Percentiles rank a stretch among this genome's conserved stretches.
These are phyloP conservation scores for Pulveroboletus frians DNA, from an alignment of 768 basidiomycete genomes.

Conservation along the genomic window DNA sequence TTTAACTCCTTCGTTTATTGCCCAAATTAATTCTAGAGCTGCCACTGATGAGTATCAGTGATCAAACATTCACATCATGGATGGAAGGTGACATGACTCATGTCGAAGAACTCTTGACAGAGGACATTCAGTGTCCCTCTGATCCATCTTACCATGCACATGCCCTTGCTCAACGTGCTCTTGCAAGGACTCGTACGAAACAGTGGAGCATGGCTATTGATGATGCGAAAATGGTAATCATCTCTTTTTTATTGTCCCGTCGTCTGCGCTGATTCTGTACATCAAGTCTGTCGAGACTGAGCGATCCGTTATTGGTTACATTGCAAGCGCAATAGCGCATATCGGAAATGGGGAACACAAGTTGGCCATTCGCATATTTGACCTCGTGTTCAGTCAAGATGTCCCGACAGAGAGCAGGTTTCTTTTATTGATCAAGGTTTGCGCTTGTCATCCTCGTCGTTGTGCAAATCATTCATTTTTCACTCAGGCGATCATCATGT, in stretches of 20 bases:
- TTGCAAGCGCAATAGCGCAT: constrained; percentile 4
- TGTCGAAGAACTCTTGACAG: background rate
- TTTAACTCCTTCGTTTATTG: background rate
- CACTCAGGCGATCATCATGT: constrained; percentile 3
- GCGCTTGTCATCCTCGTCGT: rapidly evolving
- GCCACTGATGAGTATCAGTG: background rate
- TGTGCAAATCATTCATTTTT: background rate
- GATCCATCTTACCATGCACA: background rate
- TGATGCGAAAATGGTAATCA: constrained; percentile 7
- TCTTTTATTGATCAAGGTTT: constrained; percentile 13
- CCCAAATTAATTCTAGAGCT: no score
- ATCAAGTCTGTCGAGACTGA: constrained; percentile 6
- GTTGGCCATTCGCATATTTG: constrained; percentile 2
- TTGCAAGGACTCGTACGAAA: background rate
- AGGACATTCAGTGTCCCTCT: background rate
- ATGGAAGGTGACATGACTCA: background rate
- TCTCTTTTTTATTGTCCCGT: no score
- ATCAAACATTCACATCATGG: background rate
- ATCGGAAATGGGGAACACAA: constrained; percentile 1
- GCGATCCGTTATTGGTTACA: constrained; percentile 7
- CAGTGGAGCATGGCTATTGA: background rate
- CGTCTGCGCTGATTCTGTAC: no score
- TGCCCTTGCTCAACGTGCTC: background rate
- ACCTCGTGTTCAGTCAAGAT: constrained; percentile 3
- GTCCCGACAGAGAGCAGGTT: constrained; percentile 1